phyloP scores from a whole-genome alignment of 169 alveolate genomes.

The Cryptosporidium viatorum region DNA sequence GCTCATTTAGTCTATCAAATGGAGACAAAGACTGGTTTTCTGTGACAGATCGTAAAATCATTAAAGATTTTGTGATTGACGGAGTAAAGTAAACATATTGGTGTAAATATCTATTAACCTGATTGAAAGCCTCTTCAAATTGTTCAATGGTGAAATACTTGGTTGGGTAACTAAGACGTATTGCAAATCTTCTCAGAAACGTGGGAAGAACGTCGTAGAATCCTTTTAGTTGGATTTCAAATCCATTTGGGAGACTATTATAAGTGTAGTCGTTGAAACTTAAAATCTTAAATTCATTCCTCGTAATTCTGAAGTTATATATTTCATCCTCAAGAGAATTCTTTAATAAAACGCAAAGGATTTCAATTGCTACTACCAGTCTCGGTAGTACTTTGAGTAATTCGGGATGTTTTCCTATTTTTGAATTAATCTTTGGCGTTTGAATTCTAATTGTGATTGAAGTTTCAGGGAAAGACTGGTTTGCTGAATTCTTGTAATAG shows the following conservation, averaged over 20 bases:
- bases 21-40: slow-evolving; percentile 37
- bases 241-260: slow-evolving; percentile 42
- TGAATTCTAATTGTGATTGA: slow-evolving; percentile 24
- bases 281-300: slow-evolving; percentile 39
- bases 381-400: slow-evolving; percentile 22
- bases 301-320: slow-evolving; percentile 1
- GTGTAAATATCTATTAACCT: background rate
- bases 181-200: slow-evolving; percentile 31
- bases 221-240: slow-evolving; percentile 24
- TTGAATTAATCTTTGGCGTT: slow-evolving; percentile 26
- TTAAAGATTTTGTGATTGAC: slow-evolving; percentile 18
- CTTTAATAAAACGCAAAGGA: slow-evolving; percentile 4
- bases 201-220: slow-evolving; percentile 23
- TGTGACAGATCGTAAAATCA: slow-evolving; percentile 23
- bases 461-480: slow-evolving; percentile 18
- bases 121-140: background rate
- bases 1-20: slow-evolving; percentile 28
- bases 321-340: slow-evolving; percentile 54
- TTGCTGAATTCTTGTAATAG: slow-evolving; percentile 23
- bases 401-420: slow-evolving; percentile 2
- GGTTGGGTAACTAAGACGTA: slow-evolving; percentile 10
- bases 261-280: slow-evolving; percentile 24
- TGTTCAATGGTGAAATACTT: background rate
- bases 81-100: slow-evolving; percentile 2
- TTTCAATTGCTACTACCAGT: slow-evolving; percentile 26